These are phyloP conservation scores for Aphanoascus verrucosus DNA, from an alignment of 2,329 filamentous ascomycete species.

Conservation along the genomic window DNA sequence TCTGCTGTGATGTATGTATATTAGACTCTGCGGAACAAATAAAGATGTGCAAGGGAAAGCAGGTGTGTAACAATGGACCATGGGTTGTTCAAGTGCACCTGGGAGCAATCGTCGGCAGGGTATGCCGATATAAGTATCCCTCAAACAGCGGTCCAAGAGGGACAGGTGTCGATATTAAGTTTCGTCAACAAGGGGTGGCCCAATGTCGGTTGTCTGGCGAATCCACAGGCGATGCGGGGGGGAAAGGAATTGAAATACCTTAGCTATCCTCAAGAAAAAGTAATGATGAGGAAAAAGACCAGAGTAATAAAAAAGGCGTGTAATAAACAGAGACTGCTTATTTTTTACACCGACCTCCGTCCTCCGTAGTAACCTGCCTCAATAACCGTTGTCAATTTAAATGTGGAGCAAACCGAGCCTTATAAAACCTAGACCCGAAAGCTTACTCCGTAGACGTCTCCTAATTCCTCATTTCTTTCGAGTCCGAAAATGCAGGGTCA, in stretches of 20 bases:
- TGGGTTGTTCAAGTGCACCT: conserved; percentile 5
- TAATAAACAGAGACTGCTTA: conserved; percentile 5
- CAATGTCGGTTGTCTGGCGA: conserved; percentile 10
- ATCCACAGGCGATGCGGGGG: conserved; percentile 9
- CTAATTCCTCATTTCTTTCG: conserved; percentile 4
- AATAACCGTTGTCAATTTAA: conserved; percentile 13
- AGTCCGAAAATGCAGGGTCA: conserved; percentile 11
- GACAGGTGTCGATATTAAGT: conserved; percentile 9
- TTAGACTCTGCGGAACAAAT: conserved; percentile 1
- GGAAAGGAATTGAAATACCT: conserved; percentile 4
- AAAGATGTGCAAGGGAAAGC: conserved; percentile 1
- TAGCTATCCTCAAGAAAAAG: not conserved
- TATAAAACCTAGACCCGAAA: conserved; percentile 16
- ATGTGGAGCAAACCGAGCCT: conserved; percentile 16
- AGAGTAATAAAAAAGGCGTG: conserved; percentile 1
- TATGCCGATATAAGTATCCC: conserved; percentile 10
- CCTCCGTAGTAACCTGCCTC: conserved; percentile 3
- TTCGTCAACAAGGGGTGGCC: conserved; percentile 7
- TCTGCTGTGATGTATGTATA: conserved; percentile 1
- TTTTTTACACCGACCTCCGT: conserved; percentile 1
- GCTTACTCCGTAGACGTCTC: conserved; percentile 7
- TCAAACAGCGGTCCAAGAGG: conserved; percentile 4
- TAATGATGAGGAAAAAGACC: conserved; percentile 1
- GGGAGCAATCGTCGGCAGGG: conserved; percentile 8
- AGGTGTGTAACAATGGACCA: conserved; percentile 5